Evolutionary conservation across 768 basidiomycete genomes (phyloP).

Genomic region (Russula ochroleuca): DNA sequence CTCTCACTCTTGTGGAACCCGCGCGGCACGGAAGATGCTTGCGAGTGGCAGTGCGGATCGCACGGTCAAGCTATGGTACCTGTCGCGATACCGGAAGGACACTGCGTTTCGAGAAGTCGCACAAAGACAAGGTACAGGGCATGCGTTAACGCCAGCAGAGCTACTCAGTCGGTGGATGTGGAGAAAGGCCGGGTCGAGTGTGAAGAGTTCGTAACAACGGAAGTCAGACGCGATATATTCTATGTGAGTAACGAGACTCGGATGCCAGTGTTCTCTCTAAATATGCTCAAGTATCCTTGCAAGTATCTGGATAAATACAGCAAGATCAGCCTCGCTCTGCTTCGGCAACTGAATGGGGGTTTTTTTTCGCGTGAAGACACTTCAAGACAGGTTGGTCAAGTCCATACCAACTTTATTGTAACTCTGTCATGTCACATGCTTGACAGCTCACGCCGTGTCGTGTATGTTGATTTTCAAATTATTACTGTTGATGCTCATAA

Average conservation of each 20-base stretch:
- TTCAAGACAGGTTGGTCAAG: too few relatives aligned
- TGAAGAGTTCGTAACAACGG: conserved; percentile 55
- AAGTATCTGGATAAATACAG: too few relatives aligned
- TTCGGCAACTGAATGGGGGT: too few relatives aligned
- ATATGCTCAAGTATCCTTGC: too few relatives aligned
- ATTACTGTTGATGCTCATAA: too few relatives aligned
- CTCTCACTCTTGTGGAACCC: conserved; percentile 94
- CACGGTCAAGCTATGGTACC: conserved; percentile 97
- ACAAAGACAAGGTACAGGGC: conserved; percentile 93
- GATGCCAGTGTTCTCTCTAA: too few relatives aligned
- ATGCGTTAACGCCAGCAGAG: conserved; percentile 87
- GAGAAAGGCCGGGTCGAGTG: conserved; percentile 62
- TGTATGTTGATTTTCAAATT: too few relatives aligned
- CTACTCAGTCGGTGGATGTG: conserved; percentile 74
- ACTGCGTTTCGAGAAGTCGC: conserved; percentile 71
- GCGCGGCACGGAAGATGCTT: conserved; percentile 79
- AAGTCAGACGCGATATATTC: conserved; percentile 43
- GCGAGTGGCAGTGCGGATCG: conserved; percentile 91
- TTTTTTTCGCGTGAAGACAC: too few relatives aligned
- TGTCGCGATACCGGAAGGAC: conserved; percentile 62
- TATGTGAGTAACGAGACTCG: neutral
- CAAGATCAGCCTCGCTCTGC: too few relatives aligned
- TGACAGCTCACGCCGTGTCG: too few relatives aligned
- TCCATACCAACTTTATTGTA: too few relatives aligned
- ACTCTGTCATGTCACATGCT: too few relatives aligned